These are phyloP conservation scores for Primulina eburnea DNA, from an alignment of 257 asterid genomes.

Conservation along the genomic window DNA sequence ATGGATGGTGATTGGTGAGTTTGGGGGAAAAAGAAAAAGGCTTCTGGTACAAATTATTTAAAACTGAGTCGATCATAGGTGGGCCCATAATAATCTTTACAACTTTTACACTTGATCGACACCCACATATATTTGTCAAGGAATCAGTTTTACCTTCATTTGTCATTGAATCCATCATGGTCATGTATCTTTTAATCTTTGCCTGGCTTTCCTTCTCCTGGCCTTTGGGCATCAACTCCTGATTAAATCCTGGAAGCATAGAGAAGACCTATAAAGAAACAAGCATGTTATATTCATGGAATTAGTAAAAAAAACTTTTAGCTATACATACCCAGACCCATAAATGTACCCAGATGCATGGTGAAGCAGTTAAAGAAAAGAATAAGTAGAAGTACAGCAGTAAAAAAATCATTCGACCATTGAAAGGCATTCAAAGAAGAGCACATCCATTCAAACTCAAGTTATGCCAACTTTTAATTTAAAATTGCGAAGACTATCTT, in stretches of 20 bases:
- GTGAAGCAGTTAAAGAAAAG: neutral
- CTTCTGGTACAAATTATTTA: too few species aligned
- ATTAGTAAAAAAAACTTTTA: neutral
- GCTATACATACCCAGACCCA: neutral
- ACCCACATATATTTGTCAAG: neutral
- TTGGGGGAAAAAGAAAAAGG: too few species aligned
- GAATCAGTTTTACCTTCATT: constrained; percentile 60
- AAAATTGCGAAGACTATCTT: too few species aligned
- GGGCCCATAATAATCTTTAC: neutral
- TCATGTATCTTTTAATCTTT: constrained; percentile 87
- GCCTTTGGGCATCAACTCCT: constrained; percentile 93
- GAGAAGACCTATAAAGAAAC: constrained; percentile 66
- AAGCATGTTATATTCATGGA: constrained; percentile 9
- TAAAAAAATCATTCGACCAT: constrained; percentile 2
- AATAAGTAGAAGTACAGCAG: neutral
- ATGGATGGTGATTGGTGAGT: too few species aligned
- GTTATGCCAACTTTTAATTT: neutral
- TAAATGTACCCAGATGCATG: neutral
- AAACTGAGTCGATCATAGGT: neutral
- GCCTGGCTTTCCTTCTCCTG: constrained; percentile 91
- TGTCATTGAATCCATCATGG: constrained; percentile 99
- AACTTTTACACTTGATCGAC: neutral
- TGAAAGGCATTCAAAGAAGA: neutral
- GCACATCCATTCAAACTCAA: constrained; percentile 13
- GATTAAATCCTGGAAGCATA: constrained; percentile 94